Conservation (phyloP, 108 stramenopile genomes). For the Nitzschia sp. region DNA sequence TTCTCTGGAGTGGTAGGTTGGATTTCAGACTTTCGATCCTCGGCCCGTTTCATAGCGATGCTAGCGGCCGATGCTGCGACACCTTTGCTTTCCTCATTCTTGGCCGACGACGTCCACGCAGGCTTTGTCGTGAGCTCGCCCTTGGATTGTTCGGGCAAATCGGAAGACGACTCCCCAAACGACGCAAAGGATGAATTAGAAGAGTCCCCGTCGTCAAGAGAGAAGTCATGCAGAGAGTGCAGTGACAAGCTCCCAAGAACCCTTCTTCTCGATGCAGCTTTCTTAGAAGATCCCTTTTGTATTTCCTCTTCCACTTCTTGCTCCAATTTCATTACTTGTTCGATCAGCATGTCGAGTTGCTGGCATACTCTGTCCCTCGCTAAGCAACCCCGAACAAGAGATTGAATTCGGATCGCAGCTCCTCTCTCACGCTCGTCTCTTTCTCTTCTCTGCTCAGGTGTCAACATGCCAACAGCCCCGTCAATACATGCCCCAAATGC, state of each 20-base stretch:
- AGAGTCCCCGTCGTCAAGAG: neutral
- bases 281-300: neutral
- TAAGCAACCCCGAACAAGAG: constrained; percentile 16
- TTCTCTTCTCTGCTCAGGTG: constrained; percentile 20
- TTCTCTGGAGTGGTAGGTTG: neutral
- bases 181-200: constrained; percentile 9
- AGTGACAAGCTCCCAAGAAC: neutral
- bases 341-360: constrained; percentile 18
- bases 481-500: constrained; percentile 36
- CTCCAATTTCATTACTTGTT: neutral
- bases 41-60: neutral
- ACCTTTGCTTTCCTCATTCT: neutral
- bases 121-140: neutral
- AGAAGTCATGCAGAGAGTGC: constrained; percentile 14
- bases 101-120: no score
- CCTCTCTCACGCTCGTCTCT: constrained; percentile 14
- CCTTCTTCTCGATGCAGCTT: neutral
- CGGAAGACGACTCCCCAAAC: neutral
- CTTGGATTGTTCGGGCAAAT: neutral
- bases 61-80: neutral
- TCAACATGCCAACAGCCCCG: constrained; percentile 23
- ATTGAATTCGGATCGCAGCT: constrained; percentile 23
- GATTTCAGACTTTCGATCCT: neutral
- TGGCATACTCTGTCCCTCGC: constrained; percentile 1
- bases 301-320: constrained; percentile 3